Conservation (phyloP, 345 rosid genomes). For the Bretschneidera sinensis region DNA sequence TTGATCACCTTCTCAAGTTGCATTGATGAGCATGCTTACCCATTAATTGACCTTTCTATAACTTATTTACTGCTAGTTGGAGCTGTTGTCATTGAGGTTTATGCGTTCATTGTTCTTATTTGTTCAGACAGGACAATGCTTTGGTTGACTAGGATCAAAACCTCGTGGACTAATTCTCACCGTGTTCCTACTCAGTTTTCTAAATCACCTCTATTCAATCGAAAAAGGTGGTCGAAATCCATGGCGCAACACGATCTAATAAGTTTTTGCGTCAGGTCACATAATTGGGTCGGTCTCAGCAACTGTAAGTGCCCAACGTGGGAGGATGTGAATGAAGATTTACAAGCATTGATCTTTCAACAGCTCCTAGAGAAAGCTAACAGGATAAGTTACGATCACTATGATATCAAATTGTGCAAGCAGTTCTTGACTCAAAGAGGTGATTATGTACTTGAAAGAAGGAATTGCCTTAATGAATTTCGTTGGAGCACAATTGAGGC, state of each 20-base stretch:
- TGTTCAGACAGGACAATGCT: neutral
- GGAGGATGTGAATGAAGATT: neutral
- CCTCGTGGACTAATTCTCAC: too few species aligned
- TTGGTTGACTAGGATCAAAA: neutral
- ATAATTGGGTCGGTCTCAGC: too few species aligned
- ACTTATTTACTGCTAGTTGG: slow-evolving; percentile 5
- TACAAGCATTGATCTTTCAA: neutral
- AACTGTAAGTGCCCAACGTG: too few species aligned
- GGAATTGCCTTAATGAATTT: neutral
- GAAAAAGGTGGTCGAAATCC: slow-evolving; percentile 1
- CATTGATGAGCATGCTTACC: neutral
- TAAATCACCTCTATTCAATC: neutral
- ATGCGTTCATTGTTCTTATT: neutral
- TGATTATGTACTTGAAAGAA: slow-evolving; percentile 5
- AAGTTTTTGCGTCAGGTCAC: slow-evolving; percentile 1
- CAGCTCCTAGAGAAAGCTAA: neutral
- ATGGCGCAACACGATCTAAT: neutral
- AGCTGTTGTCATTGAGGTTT: slow-evolving; percentile 3
- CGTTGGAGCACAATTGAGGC: slow-evolving; percentile 16
- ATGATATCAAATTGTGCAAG: neutral
- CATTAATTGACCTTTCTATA: neutral
- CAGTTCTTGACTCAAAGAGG: slow-evolving; percentile 13
- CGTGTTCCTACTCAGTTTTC: neutral
- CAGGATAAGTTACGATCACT: neutral
- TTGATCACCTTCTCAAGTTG: neutral